Conservation (phyloP, 2,329 filamentous ascomycete genomes). For the Cadophora malorum region DNA sequence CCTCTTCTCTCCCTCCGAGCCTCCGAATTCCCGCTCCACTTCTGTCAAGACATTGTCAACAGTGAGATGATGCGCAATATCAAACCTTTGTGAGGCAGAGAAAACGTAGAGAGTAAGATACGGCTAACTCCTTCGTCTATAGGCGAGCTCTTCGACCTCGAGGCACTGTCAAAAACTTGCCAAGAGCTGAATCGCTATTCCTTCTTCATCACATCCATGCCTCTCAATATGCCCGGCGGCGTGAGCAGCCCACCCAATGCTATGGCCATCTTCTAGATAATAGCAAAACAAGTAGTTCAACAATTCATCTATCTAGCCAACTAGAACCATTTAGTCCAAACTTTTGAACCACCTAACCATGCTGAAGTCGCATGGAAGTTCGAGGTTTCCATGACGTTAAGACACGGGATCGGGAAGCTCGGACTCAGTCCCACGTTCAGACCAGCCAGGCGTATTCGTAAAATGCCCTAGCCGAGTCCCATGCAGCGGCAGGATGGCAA, state of each 20-base stretch:
- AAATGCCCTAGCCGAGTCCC: background rate
- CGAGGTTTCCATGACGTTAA: background rate
- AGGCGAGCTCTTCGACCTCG: slow-evolving; percentile 48
- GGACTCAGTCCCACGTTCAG: background rate
- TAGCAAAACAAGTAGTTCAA: background rate
- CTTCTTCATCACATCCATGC: slow-evolving; percentile 57
- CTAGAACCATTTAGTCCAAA: background rate
- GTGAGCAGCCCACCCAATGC: slow-evolving; percentile 34
- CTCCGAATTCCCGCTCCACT: background rate
- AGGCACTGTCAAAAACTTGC: slow-evolving; percentile 45
- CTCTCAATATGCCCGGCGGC: slow-evolving; percentile 50
- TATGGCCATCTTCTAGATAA: slow-evolving; percentile 35
- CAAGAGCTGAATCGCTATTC: slow-evolving; percentile 50
- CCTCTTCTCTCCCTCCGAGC: background rate
- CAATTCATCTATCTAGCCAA: background rate
- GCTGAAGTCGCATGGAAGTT: background rate
- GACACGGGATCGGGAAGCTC: slow-evolving; percentile 8
- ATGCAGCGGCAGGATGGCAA: background rate
- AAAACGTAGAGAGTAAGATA: background rate
- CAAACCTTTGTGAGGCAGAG: background rate
- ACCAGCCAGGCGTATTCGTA: background rate
- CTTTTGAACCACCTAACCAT: background rate
- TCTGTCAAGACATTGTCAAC: slow-evolving; percentile 3
- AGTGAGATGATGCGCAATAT: background rate
- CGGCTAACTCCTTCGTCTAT: slow-evolving; percentile 2